Conservation (phyloP, 306 rosid species). For the Prunus campanulata region DNA sequence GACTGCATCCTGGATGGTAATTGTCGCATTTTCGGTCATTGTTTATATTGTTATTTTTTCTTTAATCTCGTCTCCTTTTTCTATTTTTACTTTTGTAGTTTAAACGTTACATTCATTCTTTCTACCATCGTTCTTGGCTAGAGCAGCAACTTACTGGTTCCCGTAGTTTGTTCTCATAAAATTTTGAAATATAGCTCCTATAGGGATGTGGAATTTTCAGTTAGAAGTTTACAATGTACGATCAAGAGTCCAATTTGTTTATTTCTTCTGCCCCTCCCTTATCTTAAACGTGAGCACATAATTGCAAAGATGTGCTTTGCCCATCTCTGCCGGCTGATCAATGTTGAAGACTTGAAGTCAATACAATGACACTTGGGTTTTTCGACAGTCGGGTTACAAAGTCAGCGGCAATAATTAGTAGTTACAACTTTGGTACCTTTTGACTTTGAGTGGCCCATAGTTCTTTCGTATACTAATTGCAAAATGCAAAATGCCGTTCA, state of each 20-base stretch:
- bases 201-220: constrained; percentile 17
- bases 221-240: background rate
- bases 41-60: constrained; percentile 30
- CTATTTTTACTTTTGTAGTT: constrained; percentile 41
- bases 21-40: constrained; percentile 27
- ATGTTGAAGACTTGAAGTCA: too few relatives aligned
- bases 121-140: constrained; percentile 36
- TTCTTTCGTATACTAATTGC: too few relatives aligned
- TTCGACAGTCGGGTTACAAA: background rate
- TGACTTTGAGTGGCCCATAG: too few relatives aligned
- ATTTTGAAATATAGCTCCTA: constrained; percentile 29
- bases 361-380: too few relatives aligned
- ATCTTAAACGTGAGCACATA: background rate
- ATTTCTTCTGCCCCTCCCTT: background rate
- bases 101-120: constrained; percentile 53
- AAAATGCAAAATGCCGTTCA: too few relatives aligned
- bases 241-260: background rate
- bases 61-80: background rate
- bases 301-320: background rate
- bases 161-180: constrained; percentile 24
- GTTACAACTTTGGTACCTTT: too few relatives aligned
- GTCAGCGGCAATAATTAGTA: background rate
- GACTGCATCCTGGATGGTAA: constrained; percentile 36
- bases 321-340: too few relatives aligned
- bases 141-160: constrained; percentile 38